Evolutionary conservation across 129 eudicot genomes (phyloP), one percentile per base, ranked within the genome.

Genomic region (Arctium lappa): DNA sequence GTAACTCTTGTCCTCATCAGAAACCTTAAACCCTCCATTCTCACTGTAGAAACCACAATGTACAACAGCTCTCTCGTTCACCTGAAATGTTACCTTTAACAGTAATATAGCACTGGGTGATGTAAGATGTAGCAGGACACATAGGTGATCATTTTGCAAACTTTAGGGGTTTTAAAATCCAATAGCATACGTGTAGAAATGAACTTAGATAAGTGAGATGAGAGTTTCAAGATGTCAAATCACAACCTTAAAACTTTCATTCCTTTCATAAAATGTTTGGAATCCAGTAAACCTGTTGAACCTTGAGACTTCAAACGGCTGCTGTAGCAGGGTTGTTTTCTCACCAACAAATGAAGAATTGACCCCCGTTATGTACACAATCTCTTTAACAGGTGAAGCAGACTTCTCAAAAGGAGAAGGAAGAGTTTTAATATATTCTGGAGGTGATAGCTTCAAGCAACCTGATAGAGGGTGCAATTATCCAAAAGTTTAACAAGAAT

Each of bases 1-100:
- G 84, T 80, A 93, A 31, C 53, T 80, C 86, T 89, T 95, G 84
- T 95, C 98, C 77, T 88, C 92, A 42, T 87, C 87, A 70, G 95
- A 90, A 44, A 95, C 74, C 85, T 83, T 89, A 84, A 93, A 95
- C 13, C 99, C 99, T 74, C 99, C 99, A 66, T 50, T 72, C 42
- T 89, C 94, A 89, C 97, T 85, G 86, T 87, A 95, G 86, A 95
- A 95, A 87, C 99, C 99, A 90, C 99, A 93, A 88, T 93, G 97
- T 70, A 90, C 89, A 66, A 44, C 11, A 46, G 13, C 16, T 11
- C 16, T 46, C 16, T 11, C 16, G 29, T 60, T 15, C 68, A 60
- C 8, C 68, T 39, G 44, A 39, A 39, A 39, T 8, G 8, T 39
- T 6, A 39, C 44, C 44, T 60, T 4, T 15, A 15, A 60, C 22